Evolutionary conservation across 495 filamentous ascomycete genomes (phyloP).

Genomic region (Neurospora pannonica): DNA sequence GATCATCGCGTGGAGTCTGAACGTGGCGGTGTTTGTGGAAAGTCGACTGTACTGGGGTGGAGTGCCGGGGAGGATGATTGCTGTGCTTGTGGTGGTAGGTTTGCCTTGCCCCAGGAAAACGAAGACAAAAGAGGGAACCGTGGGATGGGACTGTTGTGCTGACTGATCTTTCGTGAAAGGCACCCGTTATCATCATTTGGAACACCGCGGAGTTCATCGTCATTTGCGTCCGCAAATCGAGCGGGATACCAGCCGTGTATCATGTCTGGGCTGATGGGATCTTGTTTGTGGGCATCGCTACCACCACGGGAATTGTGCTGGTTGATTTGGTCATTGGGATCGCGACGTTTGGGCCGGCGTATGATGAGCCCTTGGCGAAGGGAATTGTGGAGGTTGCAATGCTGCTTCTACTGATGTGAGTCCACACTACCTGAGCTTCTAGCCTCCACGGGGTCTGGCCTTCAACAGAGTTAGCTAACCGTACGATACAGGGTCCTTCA

Average conservation of each 20-base stretch:
- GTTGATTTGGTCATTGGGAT: neutral
- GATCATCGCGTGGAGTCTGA: neutral
- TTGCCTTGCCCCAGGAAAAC: neutral
- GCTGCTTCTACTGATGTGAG: neutral
- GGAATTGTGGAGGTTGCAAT: neutral
- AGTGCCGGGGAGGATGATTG: neutral
- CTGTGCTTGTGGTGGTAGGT: conserved; percentile 5
- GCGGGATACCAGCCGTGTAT: neutral
- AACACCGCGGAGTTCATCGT: conserved; percentile 10
- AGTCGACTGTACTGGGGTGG: neutral
- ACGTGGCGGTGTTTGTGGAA: conserved; percentile 1
- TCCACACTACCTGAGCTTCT: neutral
- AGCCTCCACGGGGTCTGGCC: neutral
- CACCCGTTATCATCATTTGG: conserved; percentile 6
- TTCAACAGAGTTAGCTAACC: neutral
- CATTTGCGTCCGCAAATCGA: neutral
- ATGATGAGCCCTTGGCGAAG: neutral
- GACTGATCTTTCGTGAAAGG: conserved; percentile 1
- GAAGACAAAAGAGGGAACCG: neutral
- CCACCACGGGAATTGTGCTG: neutral
- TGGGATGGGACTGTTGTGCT: neutral
- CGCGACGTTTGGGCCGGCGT: neutral
- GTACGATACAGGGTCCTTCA: neutral
- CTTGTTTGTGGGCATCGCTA: neutral
- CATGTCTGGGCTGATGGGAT: neutral